Base-by-base conservation (phyloP, 2,329 filamentous ascomycete species). In the Shiraia bambusicola region DNA sequence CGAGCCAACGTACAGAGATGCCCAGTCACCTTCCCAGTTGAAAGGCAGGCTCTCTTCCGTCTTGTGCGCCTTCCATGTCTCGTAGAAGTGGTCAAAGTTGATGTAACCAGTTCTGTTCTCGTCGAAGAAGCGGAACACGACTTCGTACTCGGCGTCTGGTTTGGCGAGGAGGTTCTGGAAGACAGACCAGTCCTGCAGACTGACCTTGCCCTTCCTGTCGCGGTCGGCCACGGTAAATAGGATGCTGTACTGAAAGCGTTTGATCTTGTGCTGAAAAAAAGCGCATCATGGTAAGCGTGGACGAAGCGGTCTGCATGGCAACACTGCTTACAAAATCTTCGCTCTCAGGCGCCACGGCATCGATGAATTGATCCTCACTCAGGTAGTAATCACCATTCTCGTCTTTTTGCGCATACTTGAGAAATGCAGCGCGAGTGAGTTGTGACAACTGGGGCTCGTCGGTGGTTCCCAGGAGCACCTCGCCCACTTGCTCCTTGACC, bases 21-120 rank as follows among this genome's bases (percentile, higher is more conserved):
- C 92, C 93, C 93, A 98, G 69, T 95, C 88, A 52, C 88, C 94
- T 65, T 91, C 87, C 91, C 93, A 97, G 71, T 98, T 88, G 65
- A 98, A 97, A 11, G 93, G 88, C 50, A 98, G 86, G 67, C 80
- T 88, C 46, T 88, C 79, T 16, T 83, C 74, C n/a, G 86, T 84
- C 76, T 92, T 95, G 79, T 95, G 94, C 59, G 84, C 76, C 72
- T 92, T 87, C 72, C 94, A 96, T 44, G 92, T 75, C 45, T 82
- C 79, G 64, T 88, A 83, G 72, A 98, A 91, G 59, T 90, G 83
- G 28, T 95, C 87, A 65, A 92, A 95, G 68, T 91, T 92, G 63
- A 98, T 89, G 34, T 80, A 80, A 47, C 93, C 93, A 14, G 83
- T 87, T 48, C 87, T 82, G 37, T 92, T 84, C 58, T 88, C 79